These are phyloP conservation scores for Syncephalis fuscata DNA, from an alignment of 371 early-diverging fungal genomes.

Conservation along the genomic window DNA sequence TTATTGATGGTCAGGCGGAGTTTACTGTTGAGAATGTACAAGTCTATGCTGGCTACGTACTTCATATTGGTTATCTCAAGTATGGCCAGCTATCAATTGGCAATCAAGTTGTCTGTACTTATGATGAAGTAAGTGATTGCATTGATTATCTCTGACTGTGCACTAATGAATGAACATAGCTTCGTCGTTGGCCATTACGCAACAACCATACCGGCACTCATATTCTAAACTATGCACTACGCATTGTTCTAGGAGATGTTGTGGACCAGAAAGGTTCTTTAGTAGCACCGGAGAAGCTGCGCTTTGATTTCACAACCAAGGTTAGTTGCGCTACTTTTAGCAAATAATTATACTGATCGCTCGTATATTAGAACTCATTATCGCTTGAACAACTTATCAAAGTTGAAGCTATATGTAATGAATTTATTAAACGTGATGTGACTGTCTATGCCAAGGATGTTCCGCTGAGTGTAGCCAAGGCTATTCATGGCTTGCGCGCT, in stretches of 20 bases:
- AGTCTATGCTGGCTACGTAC: conserved; percentile 88
- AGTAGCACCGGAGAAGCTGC: conserved; percentile 91
- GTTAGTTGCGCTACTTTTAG: conserved; percentile 5
- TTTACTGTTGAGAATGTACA: conserved; percentile 94
- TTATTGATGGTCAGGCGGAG: conserved; percentile 64
- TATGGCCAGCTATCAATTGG: conserved; percentile 62
- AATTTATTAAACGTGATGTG: conserved; percentile 57
- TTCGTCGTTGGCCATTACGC: conserved; percentile 72
- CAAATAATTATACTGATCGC: neutral
- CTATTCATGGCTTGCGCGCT: conserved; percentile 82
- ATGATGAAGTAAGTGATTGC: conserved; percentile 50
- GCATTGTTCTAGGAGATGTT: conserved; percentile 50
- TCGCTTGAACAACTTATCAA: conserved; percentile 62
- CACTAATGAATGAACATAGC: conserved; percentile 15
- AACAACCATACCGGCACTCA: conserved; percentile 99
- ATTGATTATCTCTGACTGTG: neutral
- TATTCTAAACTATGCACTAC: conserved; percentile 91
- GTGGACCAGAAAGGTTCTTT: conserved; percentile 97
- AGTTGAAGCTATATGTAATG: conserved; percentile 71
- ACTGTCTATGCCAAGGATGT: conserved; percentile 76
- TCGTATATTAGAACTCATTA: conserved; percentile 31
- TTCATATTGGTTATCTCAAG: conserved; percentile 91
- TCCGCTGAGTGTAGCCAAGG: conserved; percentile 58
- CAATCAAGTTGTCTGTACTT: conserved; percentile 54
- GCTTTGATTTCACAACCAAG: conserved; percentile 92